A percentile compares a stretch with the other conserved stretches of the same genome.
These are phyloP conservation scores for Reutealis trisperma DNA, from an alignment of 345 rosid species.

Conservation along the genomic window DNA sequence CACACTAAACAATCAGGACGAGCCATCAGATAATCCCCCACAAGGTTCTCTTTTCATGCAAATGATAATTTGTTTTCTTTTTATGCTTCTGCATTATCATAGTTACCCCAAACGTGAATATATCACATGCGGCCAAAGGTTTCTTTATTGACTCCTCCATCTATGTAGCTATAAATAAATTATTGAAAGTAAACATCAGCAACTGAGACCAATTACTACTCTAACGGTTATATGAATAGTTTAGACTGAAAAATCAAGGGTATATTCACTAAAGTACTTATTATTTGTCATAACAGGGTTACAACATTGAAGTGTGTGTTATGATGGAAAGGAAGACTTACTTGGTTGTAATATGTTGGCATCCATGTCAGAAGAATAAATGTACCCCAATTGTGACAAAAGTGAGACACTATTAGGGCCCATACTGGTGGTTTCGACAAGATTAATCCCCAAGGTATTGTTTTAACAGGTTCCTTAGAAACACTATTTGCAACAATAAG, in stretches of 20 bases:
- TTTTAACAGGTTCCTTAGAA: conserved; percentile 68
- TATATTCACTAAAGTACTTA: background rate
- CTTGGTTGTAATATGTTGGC: conserved; percentile 95
- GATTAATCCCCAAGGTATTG: conserved; percentile 82
- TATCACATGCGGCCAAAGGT: background rate
- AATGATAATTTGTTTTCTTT: conserved; percentile 7
- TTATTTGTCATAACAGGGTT: background rate
- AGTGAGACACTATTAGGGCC: conserved; percentile 82
- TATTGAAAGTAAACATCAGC: background rate
- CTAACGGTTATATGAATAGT: background rate
- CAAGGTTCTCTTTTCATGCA: background rate
- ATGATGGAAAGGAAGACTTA: conserved; percentile 28
- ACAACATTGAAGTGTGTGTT: background rate
- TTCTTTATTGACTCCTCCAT: background rate
- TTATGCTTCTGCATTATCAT: background rate
- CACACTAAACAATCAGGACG: background rate
- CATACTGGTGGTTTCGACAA: conserved; percentile 88
- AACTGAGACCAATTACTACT: background rate
- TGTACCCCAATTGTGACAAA: conserved; percentile 96
- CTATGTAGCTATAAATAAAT: background rate
- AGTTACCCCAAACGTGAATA: background rate
- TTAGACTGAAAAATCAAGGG: background rate
- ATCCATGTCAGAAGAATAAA: conserved; percentile 96
- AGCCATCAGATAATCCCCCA: background rate
- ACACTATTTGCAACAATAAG: conserved; percentile 53